These are phyloP conservation scores for Cercophora newfieldiana DNA, from an alignment of 495 filamentous ascomycete species.

Conservation along the genomic window DNA sequence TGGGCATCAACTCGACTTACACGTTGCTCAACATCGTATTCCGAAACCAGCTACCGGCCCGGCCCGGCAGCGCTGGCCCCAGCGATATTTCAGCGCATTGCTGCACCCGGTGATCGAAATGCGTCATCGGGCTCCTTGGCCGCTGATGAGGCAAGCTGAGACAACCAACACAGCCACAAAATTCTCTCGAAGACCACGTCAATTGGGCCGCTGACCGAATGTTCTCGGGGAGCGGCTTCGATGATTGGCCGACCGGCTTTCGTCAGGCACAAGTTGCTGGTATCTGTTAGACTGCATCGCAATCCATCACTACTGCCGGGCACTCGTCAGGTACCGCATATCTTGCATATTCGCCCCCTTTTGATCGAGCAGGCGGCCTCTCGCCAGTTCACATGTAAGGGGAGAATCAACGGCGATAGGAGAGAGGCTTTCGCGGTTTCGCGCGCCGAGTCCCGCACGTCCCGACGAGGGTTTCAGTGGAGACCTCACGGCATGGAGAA, in stretches of 20 bases:
- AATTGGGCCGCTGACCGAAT: not conserved
- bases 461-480: not conserved
- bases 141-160: constrained; percentile 1
- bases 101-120: not conserved
- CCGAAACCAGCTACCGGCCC: not conserved
- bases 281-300: not conserved
- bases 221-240: not conserved
- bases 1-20: not conserved
- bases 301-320: not conserved
- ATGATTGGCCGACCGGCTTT: not conserved
- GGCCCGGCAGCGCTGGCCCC: not conserved
- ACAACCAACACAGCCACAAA: not conserved
- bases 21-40: not conserved
- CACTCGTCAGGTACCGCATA: not conserved
- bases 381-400: not conserved
- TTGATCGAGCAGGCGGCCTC: not conserved
- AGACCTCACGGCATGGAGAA: not conserved
- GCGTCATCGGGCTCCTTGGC: constrained; percentile 5
- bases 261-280: not conserved
- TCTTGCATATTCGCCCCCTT: not conserved
- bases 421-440: not conserved
- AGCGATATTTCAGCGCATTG: not conserved
- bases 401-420: not conserved
- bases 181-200: not conserved
- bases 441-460: not conserved